Conservation (phyloP, 108 stramenopile genomes). For the Nitzschia sp. region DNA sequence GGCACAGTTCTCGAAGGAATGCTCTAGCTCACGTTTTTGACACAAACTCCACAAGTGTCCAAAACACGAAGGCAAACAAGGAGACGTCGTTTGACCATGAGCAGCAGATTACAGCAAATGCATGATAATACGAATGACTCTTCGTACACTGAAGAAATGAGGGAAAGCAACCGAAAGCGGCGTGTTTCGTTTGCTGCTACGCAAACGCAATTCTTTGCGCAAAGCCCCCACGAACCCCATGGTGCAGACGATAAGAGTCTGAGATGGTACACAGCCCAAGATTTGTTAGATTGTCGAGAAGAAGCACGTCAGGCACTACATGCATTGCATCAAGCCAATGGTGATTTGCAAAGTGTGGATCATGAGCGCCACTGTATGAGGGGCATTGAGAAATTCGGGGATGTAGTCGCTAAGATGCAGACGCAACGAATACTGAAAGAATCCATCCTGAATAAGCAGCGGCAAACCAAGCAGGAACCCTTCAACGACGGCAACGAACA, state of each 20-base stretch:
- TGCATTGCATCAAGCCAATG: slow-evolving; percentile 19
- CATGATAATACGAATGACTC: too few relatives aligned
- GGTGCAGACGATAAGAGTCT: slow-evolving; percentile 8
- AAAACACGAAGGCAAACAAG: too few relatives aligned
- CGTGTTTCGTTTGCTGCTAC: slow-evolving; percentile 25
- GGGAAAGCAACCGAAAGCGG: too few relatives aligned
- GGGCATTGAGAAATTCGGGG: slow-evolving; percentile 37
- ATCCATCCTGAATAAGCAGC: slow-evolving; percentile 24
- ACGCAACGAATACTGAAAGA: slow-evolving; percentile 22
- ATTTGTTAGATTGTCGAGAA: slow-evolving; percentile 21
- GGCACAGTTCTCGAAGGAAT: too few relatives aligned
- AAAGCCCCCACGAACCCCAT: not conserved
- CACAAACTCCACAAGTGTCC: too few relatives aligned
- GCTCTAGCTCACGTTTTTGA: too few relatives aligned
- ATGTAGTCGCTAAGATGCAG: slow-evolving; percentile 26
- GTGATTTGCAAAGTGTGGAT: slow-evolving; percentile 4
- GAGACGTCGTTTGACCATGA: too few relatives aligned
- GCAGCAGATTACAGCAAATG: too few relatives aligned
- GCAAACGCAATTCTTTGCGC: slow-evolving; percentile 27
- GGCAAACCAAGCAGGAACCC: not conserved
- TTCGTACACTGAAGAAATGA: too few relatives aligned
- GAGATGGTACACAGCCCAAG: slow-evolving; percentile 29
- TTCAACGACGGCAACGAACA: not conserved
- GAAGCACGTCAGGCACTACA: slow-evolving; percentile 23
- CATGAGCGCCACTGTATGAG: slow-evolving; percentile 4